phyloP scores from a whole-genome alignment of 805 yeast genomes.

The Candida ulmi region DNA sequence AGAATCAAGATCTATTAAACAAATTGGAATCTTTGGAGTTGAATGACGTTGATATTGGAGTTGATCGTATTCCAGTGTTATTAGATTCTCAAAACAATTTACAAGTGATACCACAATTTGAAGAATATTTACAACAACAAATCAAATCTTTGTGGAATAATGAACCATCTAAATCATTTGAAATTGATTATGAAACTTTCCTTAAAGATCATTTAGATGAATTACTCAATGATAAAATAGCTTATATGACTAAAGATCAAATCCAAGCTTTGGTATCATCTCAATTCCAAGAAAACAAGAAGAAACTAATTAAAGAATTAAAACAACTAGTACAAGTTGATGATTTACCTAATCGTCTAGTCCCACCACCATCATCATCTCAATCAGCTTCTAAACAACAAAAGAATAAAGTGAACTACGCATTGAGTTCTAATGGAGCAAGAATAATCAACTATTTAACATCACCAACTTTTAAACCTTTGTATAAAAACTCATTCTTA shows the following conservation, averaged over 20 bases:
- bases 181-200: conserved; percentile 11
- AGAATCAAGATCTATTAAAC: conserved; percentile 4
- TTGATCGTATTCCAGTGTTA: conserved; percentile 13
- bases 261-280: conserved; percentile 14
- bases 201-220: conserved; percentile 14
- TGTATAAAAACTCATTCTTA: conserved; percentile 3
- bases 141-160: conserved; percentile 5
- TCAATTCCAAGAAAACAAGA: conserved; percentile 20
- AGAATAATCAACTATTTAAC: conserved; percentile 30
- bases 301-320: conserved; percentile 16
- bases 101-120: conserved; percentile 20
- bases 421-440: conserved; percentile 30
- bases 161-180: conserved; percentile 5
- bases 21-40: conserved; percentile 8
- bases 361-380: too few relatives aligned
- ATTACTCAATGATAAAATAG: conserved; percentile 11
- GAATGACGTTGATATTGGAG: conserved; percentile 3
- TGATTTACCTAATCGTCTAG: too few relatives aligned
- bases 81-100: conserved; percentile 13
- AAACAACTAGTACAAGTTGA: conserved; percentile 5
- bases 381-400: background rate
- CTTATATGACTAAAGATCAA: conserved; percentile 18
- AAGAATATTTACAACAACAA: conserved; percentile 9
- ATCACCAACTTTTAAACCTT: conserved; percentile 25
- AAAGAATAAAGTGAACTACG: conserved; percentile 27